Conservation (phyloP, 108 stramenopile species). For the Aurantiochytrium sp. region DNA sequence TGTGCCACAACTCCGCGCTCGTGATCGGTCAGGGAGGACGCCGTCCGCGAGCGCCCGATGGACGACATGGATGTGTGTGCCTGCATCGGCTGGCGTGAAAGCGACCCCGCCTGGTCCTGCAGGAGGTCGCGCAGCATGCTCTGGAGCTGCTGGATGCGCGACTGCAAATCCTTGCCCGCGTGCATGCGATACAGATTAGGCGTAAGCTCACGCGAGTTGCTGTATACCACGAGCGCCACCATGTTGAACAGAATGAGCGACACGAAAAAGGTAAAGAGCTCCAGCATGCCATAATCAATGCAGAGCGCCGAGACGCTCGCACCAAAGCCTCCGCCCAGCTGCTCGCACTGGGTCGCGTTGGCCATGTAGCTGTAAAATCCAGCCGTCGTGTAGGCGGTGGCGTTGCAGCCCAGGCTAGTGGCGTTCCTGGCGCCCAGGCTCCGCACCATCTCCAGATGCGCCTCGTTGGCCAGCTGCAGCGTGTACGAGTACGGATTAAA, state of each 20-base stretch:
- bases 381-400: background rate
- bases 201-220: background rate
- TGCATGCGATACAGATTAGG: background rate
- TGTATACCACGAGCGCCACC: background rate
- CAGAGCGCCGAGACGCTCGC: background rate
- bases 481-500: background rate
- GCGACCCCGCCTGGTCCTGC: background rate
- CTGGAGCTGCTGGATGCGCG: background rate
- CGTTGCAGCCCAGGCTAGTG: background rate
- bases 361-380: background rate
- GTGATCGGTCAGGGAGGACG: no score
- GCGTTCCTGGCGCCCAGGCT: background rate
- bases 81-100: no score
- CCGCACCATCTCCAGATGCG: background rate
- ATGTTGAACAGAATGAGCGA: background rate
- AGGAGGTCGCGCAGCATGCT: background rate
- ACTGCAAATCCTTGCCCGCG: background rate
- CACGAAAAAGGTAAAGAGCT: background rate
- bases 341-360: background rate
- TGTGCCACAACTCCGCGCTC: no score
- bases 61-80: no score
- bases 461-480: background rate
- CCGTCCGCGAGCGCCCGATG: no score
- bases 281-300: background rate
- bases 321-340: background rate